Base-by-base conservation (phyloP, 2,329 filamentous ascomycete species). In the Neofusicoccum umdonicola region DNA sequence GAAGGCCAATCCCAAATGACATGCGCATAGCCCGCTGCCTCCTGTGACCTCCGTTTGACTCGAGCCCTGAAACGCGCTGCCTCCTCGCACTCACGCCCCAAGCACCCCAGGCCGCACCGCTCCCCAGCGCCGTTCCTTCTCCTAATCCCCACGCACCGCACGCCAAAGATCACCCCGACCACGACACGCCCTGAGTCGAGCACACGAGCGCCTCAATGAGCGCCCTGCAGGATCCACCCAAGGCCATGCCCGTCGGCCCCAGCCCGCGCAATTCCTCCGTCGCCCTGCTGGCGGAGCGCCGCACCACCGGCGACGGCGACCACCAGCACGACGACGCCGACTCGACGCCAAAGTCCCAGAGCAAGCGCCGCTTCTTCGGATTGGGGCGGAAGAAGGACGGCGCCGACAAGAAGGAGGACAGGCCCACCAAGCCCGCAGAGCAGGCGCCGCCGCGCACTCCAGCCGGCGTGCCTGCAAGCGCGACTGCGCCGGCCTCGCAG, bases 291-390 rank as follows among this genome's bases (percentile, higher is more conserved):
- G 67, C 50, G 48, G 71, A 72, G 48, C 68, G 65, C 66, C 47
- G 58, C 45, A 42, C 31, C 50, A 44, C 42, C 41, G 64, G 48
- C 19, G 50, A 65, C 57, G 63, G 50, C 45, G 56, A 60, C 56
- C 68, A 68, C 31, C 60, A 64, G 19, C 76, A 76, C 42, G 56
- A 61, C 34, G 62, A 62, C 35, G 6, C 39, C 31, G 22, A 27
- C 34, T 15, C 41, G 15, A 56, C 50, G 6, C 35, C 50, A 41
- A 65, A 66, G 47, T 47, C 51, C n/a, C 62, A 45, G 64, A 74
- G 72, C 41, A 78, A 77, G 70, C 72, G 71, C 65, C 76, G 76
- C 68, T 66, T 78, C 19, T 69, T 77, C 13, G 74, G 73, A 15
- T 65, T 78, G n/a, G 71, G 71, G 57, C 74, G 76, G 68, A 76